Evolutionary conservation across 1,284 basidiomycete species (phyloP).

Genomic region (Irpex sp.): DNA sequence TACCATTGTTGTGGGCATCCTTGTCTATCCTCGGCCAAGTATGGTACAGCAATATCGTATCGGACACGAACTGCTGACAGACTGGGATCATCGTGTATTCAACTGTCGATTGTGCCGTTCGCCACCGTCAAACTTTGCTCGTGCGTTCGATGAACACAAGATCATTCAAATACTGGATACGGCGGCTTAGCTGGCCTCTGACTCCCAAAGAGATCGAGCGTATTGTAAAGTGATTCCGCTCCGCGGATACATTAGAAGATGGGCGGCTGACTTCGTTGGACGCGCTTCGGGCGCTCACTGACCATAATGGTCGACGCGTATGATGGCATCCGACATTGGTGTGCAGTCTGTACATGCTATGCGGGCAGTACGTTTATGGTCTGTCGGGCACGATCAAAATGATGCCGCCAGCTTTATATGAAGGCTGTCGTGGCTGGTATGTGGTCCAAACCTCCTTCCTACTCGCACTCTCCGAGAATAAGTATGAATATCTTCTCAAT

Average conservation of each 20-base stretch:
- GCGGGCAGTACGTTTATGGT: background rate
- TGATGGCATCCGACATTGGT: background rate
- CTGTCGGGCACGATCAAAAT: slow-evolving; percentile 8
- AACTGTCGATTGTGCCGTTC: background rate
- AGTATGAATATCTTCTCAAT: slow-evolving; percentile 18
- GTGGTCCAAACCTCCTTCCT: background rate
- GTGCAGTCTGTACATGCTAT: background rate
- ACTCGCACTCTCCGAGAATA: background rate
- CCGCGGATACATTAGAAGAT: background rate
- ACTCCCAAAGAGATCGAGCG: background rate
- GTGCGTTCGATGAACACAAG: background rate
- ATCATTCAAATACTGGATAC: background rate
- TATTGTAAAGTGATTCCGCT: background rate
- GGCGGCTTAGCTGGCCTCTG: background rate
- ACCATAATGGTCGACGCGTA: background rate
- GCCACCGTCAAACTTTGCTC: background rate
- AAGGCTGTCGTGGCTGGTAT: background rate
- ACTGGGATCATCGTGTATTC: background rate
- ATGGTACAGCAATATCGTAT: background rate
- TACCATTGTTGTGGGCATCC: background rate
- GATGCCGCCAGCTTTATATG: slow-evolving; percentile 2
- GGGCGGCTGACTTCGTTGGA: background rate
- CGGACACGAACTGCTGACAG: slow-evolving; percentile 1
- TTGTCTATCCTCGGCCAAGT: background rate
- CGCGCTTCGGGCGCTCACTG: background rate